Percentiles rank a stretch among this genome's conserved stretches.
These are phyloP conservation scores for Hirschioporus abietinus DNA, from an alignment of 768 basidiomycete genomes.

Conservation along the genomic window DNA sequence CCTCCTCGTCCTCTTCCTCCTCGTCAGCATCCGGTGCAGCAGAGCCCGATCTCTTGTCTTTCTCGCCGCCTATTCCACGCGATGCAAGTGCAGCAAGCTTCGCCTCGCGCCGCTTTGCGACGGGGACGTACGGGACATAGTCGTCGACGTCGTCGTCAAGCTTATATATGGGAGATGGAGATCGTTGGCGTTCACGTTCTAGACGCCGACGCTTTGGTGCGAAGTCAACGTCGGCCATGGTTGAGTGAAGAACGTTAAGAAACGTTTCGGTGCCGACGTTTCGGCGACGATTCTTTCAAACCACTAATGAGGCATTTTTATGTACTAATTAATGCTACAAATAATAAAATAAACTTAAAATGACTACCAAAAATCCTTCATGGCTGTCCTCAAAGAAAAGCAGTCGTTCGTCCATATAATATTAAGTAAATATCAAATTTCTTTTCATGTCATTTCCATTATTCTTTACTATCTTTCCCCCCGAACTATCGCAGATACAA, in stretches of 20 bases:
- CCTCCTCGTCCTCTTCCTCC: constrained; percentile 73
- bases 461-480: too few species aligned
- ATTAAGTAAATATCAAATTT: too few species aligned
- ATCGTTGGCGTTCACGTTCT: constrained; percentile 30
- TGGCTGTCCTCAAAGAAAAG: too few species aligned
- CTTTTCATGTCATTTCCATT: too few species aligned
- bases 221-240: constrained; percentile 20
- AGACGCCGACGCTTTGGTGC: constrained; percentile 46
- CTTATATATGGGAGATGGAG: constrained; percentile 53
- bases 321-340: too few species aligned
- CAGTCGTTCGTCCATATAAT: too few species aligned
- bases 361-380: too few species aligned
- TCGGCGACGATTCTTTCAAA: too few species aligned
- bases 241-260: background rate
- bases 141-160: constrained; percentile 55
- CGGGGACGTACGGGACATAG: constrained; percentile 84
- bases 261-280: too few species aligned
- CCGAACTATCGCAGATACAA: too few species aligned
- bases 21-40: constrained; percentile 34
- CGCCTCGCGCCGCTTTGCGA: constrained; percentile 77
- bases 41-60: constrained; percentile 38
- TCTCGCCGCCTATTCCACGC: constrained; percentile 52
- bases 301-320: too few species aligned
- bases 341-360: too few species aligned
- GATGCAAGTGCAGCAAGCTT: constrained; percentile 73